Evolutionary conservation across 139 green algal genomes (phyloP).

Genomic region (Yamagishiella unicocca): DNA sequence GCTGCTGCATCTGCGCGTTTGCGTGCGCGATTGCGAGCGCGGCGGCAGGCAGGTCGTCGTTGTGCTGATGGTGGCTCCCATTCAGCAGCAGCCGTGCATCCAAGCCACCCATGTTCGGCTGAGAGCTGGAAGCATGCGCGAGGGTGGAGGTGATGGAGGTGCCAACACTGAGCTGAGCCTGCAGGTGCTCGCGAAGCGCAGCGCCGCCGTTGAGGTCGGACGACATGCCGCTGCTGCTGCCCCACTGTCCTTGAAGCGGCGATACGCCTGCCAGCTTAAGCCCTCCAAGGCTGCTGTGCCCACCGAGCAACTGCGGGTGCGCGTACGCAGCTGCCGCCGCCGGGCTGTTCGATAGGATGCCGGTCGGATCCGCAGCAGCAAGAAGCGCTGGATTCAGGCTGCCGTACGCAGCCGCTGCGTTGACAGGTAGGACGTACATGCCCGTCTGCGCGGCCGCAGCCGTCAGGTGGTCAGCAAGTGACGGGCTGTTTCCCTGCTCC

Average conservation of each 20-base stretch:
- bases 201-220: constrained; percentile 5
- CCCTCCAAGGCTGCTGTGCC: not conserved
- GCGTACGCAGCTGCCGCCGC: constrained; percentile 6
- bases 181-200: constrained; percentile 7
- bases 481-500: not conserved
- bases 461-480: constrained; percentile 1
- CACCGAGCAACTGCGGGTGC: constrained; percentile 3
- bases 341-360: not conserved
- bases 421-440: constrained; percentile 14
- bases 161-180: not conserved
- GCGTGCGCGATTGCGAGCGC: not conserved
- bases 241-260: constrained; percentile 13
- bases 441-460: not conserved
- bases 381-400: constrained; percentile 9
- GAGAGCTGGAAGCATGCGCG: not conserved
- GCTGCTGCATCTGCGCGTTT: not conserved
- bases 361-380: not conserved
- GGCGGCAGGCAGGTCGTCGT: not conserved
- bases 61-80: too few species aligned
- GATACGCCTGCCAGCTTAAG: constrained; percentile 5
- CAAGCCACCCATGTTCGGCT: not conserved
- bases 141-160: not conserved
- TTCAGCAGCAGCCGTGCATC: not conserved
- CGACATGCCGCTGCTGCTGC: not conserved
- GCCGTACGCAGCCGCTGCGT: not conserved